Evolutionary conservation across 352 stramenopile species (phyloP), one percentile per base, ranked within the genome.

Genomic region (Globisporangium polare): DNA sequence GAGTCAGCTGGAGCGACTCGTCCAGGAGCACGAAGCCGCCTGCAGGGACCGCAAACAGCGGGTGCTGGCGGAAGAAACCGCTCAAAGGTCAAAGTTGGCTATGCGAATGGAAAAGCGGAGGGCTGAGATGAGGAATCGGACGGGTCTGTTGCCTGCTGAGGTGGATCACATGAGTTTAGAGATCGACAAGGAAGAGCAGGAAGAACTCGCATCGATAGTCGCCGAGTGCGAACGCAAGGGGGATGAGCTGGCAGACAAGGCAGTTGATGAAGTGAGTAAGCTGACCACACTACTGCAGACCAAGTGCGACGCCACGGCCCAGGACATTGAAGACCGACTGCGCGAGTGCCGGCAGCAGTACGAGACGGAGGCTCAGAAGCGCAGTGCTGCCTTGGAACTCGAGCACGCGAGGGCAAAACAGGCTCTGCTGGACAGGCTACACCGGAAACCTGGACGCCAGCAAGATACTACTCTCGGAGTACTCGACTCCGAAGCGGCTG

Each of bases 21-120:
- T 55, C 42, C 27, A 55, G 18, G 49, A 55, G 8, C 49, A 42
- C 18, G 27, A 55, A 6, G 27, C 49, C n/a, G 49, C 49, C 27
- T 55, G 49, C 20, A 41, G 33, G 27, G 49, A 55, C 27, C 49
- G 49, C 24, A 31, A 55, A 17, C 27, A 55, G 49, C 18, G 49
- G 1, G 3, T 55, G n/a, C 8, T 26, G 27, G 49, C 49, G 12
- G 49, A 55, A 18, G 26, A 39, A 26, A 9, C 49, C 2, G 8
- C 49, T 55, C 49, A 27, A 20, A 55, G 42, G 12, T 27, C 49
- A 4, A 55, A 41, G 20, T 31, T 55, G 3, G 18, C 27, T 7
- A 18, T n/a, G 18, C 31, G 33, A 17, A 55, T 55, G 49, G 49
- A 29, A 12, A 29, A 18, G 2, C 49, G 49, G 9, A 55, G 27